Percentiles rank a stretch among this genome's conserved stretches.
Conservation (phyloP, 495 filamentous ascomycete genomes). For the Hypoxylon fragiforme region DNA sequence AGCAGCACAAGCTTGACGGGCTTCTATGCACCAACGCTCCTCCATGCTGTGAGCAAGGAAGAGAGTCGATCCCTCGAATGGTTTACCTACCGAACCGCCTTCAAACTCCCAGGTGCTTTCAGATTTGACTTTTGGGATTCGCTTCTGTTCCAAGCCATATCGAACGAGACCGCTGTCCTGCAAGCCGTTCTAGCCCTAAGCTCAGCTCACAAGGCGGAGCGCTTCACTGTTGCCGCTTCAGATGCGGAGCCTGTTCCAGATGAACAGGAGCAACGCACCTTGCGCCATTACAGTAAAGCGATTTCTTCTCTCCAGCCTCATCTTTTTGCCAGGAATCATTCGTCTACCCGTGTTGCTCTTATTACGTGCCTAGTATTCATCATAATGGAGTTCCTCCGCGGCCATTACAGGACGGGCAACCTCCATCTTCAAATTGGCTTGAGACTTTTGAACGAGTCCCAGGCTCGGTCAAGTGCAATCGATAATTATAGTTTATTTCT, state of each 20-base stretch:
- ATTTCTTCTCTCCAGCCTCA: constrained; percentile 45
- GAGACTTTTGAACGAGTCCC: constrained; percentile 35
- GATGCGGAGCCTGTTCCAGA: constrained; percentile 11
- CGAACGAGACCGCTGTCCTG: constrained; percentile 52
- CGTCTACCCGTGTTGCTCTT: constrained; percentile 48
- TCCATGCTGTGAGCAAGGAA: constrained; percentile 22
- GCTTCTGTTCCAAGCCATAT: constrained; percentile 50
- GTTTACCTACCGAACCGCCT: constrained; percentile 46
- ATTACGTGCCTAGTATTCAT: constrained; percentile 61
- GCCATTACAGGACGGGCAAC: constrained; percentile 45
- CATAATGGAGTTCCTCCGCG: constrained; percentile 59
- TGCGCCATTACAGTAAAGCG: constrained; percentile 52
- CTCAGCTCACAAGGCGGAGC: constrained; percentile 45
- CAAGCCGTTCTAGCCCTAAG: constrained; percentile 56
- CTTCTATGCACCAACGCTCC: constrained; percentile 11
- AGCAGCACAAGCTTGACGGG: background rate
- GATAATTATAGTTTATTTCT: constrained; percentile 15
- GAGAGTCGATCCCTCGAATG: constrained; percentile 43
- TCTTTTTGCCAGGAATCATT: constrained; percentile 24
- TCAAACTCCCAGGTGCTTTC: constrained; percentile 51
- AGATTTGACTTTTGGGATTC: constrained; percentile 51
- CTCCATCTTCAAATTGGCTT: constrained; percentile 53
- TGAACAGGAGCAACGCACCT: constrained; percentile 39
- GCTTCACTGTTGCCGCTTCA: constrained; percentile 7
- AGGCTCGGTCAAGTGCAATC: constrained; percentile 10